A percentile compares a stretch with the other conserved stretches of the same genome.
phyloP scores from a whole-genome alignment of 495 filamentous ascomycete genomes.

The Neurospora tetrasperma region DNA sequence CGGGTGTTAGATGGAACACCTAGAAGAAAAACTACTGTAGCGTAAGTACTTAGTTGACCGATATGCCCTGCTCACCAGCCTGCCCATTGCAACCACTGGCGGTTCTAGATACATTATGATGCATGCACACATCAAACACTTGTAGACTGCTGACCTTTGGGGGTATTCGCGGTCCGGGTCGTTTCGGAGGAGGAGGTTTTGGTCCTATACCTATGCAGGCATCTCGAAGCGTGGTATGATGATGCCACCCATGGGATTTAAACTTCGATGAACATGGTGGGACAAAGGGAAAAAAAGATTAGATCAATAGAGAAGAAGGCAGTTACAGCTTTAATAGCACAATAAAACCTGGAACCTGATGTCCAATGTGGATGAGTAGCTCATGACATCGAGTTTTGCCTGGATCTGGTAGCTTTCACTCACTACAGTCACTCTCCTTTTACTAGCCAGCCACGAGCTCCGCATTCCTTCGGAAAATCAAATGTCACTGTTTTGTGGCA shows the following conservation, averaged over 20 bases:
- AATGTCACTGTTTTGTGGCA: neutral
- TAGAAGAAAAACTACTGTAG: too few species aligned
- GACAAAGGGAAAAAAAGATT: too few species aligned
- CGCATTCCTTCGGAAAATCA: neutral
- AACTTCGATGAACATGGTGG: neutral
- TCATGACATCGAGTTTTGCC: neutral
- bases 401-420: neutral
- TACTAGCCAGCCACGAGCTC: neutral
- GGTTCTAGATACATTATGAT: too few species aligned
- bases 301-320: neutral
- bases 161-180: too few species aligned
- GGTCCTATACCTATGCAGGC: neutral
- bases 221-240: neutral
- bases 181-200: too few species aligned
- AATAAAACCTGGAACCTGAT: neutral
- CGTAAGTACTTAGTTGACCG: too few species aligned
- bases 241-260: neutral
- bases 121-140: too few species aligned
- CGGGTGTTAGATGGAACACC: too few species aligned
- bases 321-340: neutral
- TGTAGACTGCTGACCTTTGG: too few species aligned
- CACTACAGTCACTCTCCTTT: neutral
- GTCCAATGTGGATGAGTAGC: neutral
- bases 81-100: too few species aligned
- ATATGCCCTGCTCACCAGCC: too few species aligned